phyloP scores from a whole-genome alignment of 345 rosid species.

The Boechera divaricarpa region DNA sequence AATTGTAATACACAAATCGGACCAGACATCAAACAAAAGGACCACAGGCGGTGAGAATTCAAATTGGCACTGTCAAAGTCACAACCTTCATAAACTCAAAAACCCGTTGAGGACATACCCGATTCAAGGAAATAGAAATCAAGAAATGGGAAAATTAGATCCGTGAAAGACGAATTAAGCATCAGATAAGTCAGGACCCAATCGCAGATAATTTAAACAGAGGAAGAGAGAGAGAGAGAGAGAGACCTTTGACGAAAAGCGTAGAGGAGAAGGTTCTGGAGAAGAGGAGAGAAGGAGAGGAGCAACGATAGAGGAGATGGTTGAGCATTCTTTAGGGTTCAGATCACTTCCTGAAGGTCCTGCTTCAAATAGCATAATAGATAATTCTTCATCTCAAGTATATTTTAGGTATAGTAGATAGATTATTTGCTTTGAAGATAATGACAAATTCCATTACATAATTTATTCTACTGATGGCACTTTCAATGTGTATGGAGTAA shows the following conservation, averaged over 20 bases:
- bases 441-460: no score
- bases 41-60: no score
- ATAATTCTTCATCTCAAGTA: no score
- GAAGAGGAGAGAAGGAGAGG: slow-evolving; percentile 26
- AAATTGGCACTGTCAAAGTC: not conserved
- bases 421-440: no score
- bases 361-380: no score
- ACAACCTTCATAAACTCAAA: not conserved
- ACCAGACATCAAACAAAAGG: not conserved
- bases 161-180: slow-evolving; percentile 3
- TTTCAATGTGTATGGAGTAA: no score
- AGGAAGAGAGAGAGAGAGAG: not conserved
- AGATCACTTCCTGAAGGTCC: no score
- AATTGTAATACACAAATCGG: not conserved
- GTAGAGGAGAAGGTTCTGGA: slow-evolving; percentile 44
- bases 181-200: not conserved
- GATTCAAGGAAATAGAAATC: not conserved
- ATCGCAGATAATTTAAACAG: not conserved
- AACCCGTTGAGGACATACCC: not conserved
- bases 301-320: slow-evolving; percentile 27
- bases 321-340: slow-evolving; percentile 14
- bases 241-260: slow-evolving; percentile 44
- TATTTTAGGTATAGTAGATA: no score
- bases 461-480: no score
- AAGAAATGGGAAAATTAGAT: slow-evolving; percentile 5